A percentile compares a stretch with the other conserved stretches of the same genome.
Conservation (phyloP, 2,329 filamentous ascomycete species). For the Shiraia sp. region DNA sequence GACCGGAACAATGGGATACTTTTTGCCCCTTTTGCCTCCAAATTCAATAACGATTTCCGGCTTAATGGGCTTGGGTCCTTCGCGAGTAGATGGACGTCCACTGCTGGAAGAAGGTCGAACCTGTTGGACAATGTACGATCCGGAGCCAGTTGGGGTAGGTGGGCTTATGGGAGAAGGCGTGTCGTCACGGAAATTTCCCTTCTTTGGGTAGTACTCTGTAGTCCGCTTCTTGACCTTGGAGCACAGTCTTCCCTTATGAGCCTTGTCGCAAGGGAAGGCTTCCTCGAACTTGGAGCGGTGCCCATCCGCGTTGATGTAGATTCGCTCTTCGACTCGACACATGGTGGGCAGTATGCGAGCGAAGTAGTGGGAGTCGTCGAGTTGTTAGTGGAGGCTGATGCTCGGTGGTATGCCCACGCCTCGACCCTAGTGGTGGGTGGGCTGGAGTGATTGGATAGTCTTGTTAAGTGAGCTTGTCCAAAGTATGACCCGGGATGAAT, state of each 20-base stretch:
- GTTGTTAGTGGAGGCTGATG: background rate
- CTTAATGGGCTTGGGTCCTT: conserved; percentile 24
- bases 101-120: conserved; percentile 28
- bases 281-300: conserved; percentile 28
- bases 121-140: conserved; percentile 27
- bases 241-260: conserved; percentile 26
- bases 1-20: conserved; percentile 23
- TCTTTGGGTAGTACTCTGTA: conserved; percentile 26
- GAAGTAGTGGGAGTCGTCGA: background rate
- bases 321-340: conserved; percentile 39
- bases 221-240: conserved; percentile 26
- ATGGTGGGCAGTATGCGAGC: conserved; percentile 17
- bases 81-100: conserved; percentile 30
- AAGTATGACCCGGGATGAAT: conserved; percentile 23
- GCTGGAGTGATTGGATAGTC: conserved; percentile 12
- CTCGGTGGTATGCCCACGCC: conserved; percentile 8
- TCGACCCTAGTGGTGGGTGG: conserved; percentile 14
- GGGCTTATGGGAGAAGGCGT: conserved; percentile 37
- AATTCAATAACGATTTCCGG: conserved; percentile 36
- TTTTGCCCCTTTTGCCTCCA: conserved; percentile 28
- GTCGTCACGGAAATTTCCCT: conserved; percentile 21
- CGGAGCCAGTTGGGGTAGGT: conserved; percentile 31
- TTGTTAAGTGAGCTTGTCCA: conserved; percentile 20
- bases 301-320: conserved; percentile 33
- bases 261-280: conserved; percentile 28